Conservation (phyloP, 441 rosid genomes). For the Populus tomentosa region DNA sequence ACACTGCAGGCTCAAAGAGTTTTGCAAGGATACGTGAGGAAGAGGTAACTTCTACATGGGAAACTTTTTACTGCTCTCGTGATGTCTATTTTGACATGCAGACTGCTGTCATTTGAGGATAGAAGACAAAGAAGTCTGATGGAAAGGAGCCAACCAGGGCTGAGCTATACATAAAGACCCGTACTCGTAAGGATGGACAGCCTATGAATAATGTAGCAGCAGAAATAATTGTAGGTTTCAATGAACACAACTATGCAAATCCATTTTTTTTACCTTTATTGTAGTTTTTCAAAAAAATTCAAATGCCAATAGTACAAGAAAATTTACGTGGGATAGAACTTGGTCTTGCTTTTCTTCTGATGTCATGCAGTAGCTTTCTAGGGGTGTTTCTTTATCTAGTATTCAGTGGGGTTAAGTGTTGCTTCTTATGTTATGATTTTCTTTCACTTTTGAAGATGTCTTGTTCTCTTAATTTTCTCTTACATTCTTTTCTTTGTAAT, state of each 20-base stretch:
- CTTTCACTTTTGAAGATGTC: neutral
- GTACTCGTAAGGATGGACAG: constrained; percentile 38
- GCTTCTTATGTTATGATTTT: neutral
- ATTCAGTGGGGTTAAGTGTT: too few species aligned
- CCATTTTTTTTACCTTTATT: neutral
- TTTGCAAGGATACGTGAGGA: constrained; percentile 42
- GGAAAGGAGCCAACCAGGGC: constrained; percentile 38
- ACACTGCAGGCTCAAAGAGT: constrained; percentile 37
- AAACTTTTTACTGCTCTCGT: constrained; percentile 4
- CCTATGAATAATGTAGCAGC: constrained; percentile 34
- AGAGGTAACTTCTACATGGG: constrained; percentile 27
- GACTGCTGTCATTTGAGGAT: constrained; percentile 3
- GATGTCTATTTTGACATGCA: neutral
- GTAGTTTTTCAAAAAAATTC: too few species aligned
- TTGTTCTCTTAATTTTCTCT: neutral
- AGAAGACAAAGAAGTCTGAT: constrained; percentile 32
- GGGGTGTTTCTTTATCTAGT: too few species aligned
- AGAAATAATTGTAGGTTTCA: constrained; percentile 29
- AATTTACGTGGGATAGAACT: neutral
- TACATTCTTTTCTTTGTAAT: neutral
- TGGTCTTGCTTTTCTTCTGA: neutral
- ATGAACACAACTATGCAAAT: neutral
- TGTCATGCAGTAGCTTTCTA: too few species aligned
- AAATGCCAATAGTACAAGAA: too few species aligned
- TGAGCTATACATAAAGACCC: constrained; percentile 41